Percentiles rank a stretch among this genome's conserved stretches.
Conservation (phyloP, 2,329 filamentous ascomycete genomes). For the Ilyonectria robusta region DNA sequence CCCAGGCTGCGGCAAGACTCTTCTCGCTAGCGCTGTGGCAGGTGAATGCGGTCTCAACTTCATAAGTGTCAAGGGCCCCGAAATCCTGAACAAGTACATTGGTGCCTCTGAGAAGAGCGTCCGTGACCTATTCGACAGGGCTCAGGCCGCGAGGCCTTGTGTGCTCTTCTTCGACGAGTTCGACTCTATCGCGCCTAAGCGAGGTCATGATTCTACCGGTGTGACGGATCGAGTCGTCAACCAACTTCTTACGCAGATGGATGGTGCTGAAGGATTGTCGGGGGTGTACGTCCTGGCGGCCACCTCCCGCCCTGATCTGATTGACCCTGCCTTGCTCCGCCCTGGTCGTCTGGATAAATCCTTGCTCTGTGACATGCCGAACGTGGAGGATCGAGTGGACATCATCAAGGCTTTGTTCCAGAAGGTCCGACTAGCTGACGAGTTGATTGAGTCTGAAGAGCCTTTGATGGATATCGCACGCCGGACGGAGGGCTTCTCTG, state of each 20-base stretch:
- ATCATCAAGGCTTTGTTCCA: conserved; percentile 88
- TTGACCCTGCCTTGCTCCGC: conserved; percentile 92
- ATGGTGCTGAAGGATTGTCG: conserved; percentile 93
- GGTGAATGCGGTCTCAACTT: conserved; percentile 98
- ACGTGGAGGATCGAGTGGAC: conserved; percentile 84
- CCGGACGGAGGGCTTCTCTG: conserved; percentile 90
- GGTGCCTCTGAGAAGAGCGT: conserved; percentile 97
- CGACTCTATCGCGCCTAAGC: conserved; percentile 96
- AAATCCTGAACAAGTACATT: conserved; percentile 99
- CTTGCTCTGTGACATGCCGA: conserved; percentile 90
- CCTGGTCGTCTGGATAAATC: conserved; percentile 96
- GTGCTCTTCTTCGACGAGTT: conserved; percentile 99
- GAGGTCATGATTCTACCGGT: conserved; percentile 96
- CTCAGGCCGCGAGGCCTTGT: conserved; percentile 90
- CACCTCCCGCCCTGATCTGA: conserved; percentile 92
- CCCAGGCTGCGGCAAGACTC: conserved; percentile 95
- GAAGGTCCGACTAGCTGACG: conserved; percentile 81
- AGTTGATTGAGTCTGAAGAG: conserved; percentile 70
- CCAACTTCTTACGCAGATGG: conserved; percentile 98
- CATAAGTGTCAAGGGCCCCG: conserved; percentile 97
- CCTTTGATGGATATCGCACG: conserved; percentile 81
- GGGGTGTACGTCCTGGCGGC: conserved; percentile 98
- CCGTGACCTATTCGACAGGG: conserved; percentile 93
- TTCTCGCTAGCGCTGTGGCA: conserved; percentile 96
- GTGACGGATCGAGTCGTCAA: conserved; percentile 99